These are phyloP conservation scores for Tetracladium setigerum DNA, from an alignment of 495 filamentous ascomycete genomes.

Conservation along the genomic window DNA sequence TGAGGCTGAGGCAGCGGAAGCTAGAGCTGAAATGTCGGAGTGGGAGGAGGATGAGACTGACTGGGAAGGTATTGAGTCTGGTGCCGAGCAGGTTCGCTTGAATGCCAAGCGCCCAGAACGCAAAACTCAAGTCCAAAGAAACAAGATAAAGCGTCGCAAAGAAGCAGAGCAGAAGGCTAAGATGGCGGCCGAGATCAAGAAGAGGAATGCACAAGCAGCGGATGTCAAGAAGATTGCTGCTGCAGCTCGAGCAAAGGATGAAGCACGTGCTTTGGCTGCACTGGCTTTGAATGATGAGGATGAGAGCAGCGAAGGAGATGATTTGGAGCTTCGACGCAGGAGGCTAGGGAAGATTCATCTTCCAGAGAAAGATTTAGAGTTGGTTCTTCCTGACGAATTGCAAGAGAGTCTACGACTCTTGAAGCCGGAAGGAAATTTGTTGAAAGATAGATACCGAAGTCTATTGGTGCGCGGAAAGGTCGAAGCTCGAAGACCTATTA, in stretches of 20 bases:
- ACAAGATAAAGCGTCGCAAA: conserved; percentile 80
- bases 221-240: conserved; percentile 57
- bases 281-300: conserved; percentile 24
- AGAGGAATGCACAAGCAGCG: conserved; percentile 58
- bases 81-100: conserved; percentile 50
- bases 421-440: conserved; percentile 89
- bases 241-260: conserved; percentile 53
- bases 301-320: conserved; percentile 39
- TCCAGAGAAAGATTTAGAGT: conserved; percentile 72
- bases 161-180: conserved; percentile 67
- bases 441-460: conserved; percentile 86
- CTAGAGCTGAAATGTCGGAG: conserved; percentile 58
- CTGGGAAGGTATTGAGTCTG: conserved; percentile 78
- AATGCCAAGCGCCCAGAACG: conserved; percentile 67
- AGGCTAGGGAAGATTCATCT: conserved; percentile 71
- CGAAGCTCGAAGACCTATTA: conserved; percentile 68
- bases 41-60: conserved; percentile 81
- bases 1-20: conserved; percentile 56
- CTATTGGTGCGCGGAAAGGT: conserved; percentile 83
- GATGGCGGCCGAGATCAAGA: conserved; percentile 63
- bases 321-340: conserved; percentile 62
- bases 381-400: conserved; percentile 88
- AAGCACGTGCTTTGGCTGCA: conserved; percentile 24
- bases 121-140: conserved; percentile 80
- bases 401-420: conserved; percentile 81